These are phyloP conservation scores for Barnettozyma botsteinii DNA, from an alignment of 805 yeast genomes.

Conservation along the genomic window DNA sequence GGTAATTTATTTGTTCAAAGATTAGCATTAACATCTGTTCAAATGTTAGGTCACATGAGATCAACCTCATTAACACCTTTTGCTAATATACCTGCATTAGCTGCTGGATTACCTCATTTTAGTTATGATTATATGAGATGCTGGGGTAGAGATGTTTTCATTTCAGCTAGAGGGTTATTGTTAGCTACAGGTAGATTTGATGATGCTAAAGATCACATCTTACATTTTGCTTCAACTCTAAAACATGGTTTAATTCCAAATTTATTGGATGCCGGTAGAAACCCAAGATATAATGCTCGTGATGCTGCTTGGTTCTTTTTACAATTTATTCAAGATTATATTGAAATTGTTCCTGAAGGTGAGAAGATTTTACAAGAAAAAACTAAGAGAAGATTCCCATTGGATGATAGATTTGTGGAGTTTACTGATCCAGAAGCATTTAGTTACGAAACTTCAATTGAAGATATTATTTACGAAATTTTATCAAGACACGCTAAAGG, in stretches of 20 bases:
- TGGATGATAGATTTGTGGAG: slow-evolving; percentile 73
- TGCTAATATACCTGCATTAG: slow-evolving; percentile 63
- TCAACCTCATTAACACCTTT: slow-evolving; percentile 72
- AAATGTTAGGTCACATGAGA: slow-evolving; percentile 72
- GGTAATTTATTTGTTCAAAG: slow-evolving; percentile 74
- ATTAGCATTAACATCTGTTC: slow-evolving; percentile 75
- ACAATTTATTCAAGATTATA: slow-evolving; percentile 84
- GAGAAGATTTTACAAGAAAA: slow-evolving; percentile 56
- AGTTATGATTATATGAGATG: slow-evolving; percentile 89
- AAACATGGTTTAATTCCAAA: slow-evolving; percentile 96
- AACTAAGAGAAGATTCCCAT: slow-evolving; percentile 80
- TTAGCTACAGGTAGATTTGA: slow-evolving; percentile 72
- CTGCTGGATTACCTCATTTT: slow-evolving; percentile 96
- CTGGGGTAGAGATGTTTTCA: slow-evolving; percentile 97
- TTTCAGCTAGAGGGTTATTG: slow-evolving; percentile 76
- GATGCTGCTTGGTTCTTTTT: slow-evolving; percentile 96
- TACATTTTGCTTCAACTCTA: slow-evolving; percentile 83
- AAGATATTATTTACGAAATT: slow-evolving; percentile 78
- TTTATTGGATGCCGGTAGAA: slow-evolving; percentile 83
- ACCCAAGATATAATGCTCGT: slow-evolving; percentile 92
- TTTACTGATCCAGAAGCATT: slow-evolving; percentile 72
- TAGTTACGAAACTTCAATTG: slow-evolving; percentile 58
- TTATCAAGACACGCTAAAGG: slow-evolving; percentile 86
- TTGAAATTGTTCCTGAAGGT: slow-evolving; percentile 64
- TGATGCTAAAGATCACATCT: slow-evolving; percentile 74